These are phyloP conservation scores for Lichtheimia ornata DNA, from an alignment of 371 early-diverging fungal species.

Conservation along the genomic window DNA sequence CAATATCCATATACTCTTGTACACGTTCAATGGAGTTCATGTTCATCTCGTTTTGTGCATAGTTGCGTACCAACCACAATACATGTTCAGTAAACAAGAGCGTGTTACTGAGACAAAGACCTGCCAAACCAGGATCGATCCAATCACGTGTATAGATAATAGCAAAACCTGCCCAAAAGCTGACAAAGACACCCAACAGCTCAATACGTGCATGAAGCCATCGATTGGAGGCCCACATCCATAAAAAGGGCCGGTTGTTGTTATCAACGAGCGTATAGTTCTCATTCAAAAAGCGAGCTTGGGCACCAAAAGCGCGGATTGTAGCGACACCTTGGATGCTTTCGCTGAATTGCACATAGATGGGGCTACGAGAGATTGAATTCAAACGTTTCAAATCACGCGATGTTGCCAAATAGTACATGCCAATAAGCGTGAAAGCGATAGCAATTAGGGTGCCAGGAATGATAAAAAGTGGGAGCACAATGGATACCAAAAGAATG, in stretches of 20 bases:
- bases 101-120: slow-evolving; percentile 77
- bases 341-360: slow-evolving; percentile 77
- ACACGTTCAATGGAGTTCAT: slow-evolving; percentile 80
- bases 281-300: slow-evolving; percentile 61
- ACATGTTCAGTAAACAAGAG: slow-evolving; percentile 68
- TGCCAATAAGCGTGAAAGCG: slow-evolving; percentile 50
- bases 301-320: slow-evolving; percentile 75
- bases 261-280: slow-evolving; percentile 58
- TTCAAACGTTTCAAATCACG: slow-evolving; percentile 90
- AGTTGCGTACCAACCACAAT: slow-evolving; percentile 78
- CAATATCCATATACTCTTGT: slow-evolving; percentile 68
- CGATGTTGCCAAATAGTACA: slow-evolving; percentile 69
- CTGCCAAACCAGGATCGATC: slow-evolving; percentile 76
- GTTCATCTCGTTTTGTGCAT: slow-evolving; percentile 82
- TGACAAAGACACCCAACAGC: slow-evolving; percentile 65
- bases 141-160: slow-evolving; percentile 46
- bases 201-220: slow-evolving; percentile 87
- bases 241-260: slow-evolving; percentile 80
- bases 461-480: slow-evolving; percentile 55
- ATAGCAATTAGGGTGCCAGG: slow-evolving; percentile 53
- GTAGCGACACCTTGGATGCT: slow-evolving; percentile 74
- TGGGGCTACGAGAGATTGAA: slow-evolving; percentile 65
- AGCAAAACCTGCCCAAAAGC: slow-evolving; percentile 70
- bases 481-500: slow-evolving; percentile 39
- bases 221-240: slow-evolving; percentile 84